These are phyloP conservation scores for Cryptococcus amylolentus DNA, from an alignment of 1,284 basidiomycete species.

Conservation along the genomic window DNA sequence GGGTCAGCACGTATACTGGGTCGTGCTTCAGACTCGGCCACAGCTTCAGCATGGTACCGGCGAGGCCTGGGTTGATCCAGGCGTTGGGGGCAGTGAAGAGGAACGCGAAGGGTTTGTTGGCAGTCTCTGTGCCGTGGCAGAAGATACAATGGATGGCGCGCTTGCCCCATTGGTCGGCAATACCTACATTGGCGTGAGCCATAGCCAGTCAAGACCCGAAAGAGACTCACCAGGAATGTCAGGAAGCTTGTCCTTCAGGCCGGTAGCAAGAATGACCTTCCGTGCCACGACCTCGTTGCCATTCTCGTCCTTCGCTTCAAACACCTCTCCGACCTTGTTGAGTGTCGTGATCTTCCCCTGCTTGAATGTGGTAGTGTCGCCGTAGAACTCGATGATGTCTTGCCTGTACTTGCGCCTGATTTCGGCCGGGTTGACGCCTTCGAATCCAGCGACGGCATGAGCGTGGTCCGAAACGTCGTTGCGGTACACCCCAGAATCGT, in stretches of 20 bases:
- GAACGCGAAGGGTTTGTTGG: constrained; percentile 24
- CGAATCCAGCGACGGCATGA: constrained; percentile 26
- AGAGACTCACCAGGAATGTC: constrained; percentile 28
- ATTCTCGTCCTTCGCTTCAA: constrained; percentile 20
- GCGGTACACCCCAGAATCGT: constrained; percentile 30
- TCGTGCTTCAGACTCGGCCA: constrained; percentile 23
- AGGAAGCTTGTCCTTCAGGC: constrained; percentile 27
- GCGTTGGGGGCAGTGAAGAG: constrained; percentile 17
- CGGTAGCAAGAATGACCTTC: constrained; percentile 34
- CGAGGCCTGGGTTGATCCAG: constrained; percentile 16
- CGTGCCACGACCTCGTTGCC: constrained; percentile 16
- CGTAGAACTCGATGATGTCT: constrained; percentile 15
- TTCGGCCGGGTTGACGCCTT: constrained; percentile 13
- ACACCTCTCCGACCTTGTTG: constrained; percentile 3
- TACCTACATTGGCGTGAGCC: constrained; percentile 14
- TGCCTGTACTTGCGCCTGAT: constrained; percentile 11
- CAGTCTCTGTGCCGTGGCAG: constrained; percentile 38
- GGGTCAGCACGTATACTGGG: constrained; percentile 20
- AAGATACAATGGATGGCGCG: constrained; percentile 34
- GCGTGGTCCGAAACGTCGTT: constrained; percentile 14
- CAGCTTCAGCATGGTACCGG: constrained; percentile 19
- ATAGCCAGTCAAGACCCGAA: not conserved
- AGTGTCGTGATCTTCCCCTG: constrained; percentile 17
- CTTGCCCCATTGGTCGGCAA: constrained; percentile 28
- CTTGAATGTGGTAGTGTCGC: constrained; percentile 7